Evolutionary conservation across 257 asterid genomes (phyloP).

Genomic region (Linaria vulgaris): DNA sequence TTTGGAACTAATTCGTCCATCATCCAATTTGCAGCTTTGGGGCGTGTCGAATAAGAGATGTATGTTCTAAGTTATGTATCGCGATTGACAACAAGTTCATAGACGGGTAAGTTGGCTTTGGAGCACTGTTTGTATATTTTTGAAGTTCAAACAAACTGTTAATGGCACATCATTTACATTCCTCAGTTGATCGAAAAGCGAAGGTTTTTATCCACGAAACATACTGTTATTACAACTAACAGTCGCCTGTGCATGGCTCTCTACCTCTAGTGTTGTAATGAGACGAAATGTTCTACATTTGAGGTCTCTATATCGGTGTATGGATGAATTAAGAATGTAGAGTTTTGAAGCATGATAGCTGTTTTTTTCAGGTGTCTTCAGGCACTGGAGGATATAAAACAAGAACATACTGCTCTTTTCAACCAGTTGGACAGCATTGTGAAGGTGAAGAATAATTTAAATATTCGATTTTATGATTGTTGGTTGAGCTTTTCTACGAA

Average conservation of each 20-base stretch:
- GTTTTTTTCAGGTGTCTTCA: slow-evolving; percentile 28
- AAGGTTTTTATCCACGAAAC: no score
- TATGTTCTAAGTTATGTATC: slow-evolving; percentile 21
- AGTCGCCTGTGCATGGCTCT: no score
- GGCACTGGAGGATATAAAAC: slow-evolving; percentile 22
- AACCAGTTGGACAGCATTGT: slow-evolving; percentile 24
- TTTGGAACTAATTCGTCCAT: slow-evolving; percentile 2
- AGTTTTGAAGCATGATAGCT: background rate
- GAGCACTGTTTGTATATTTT: no score
- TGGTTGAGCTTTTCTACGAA: background rate
- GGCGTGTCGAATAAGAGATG: slow-evolving; percentile 32
- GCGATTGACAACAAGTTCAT: slow-evolving; percentile 27
- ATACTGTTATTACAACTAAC: no score
- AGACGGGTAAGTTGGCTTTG: slow-evolving; percentile 32
- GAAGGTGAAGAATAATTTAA: slow-evolving; percentile 25
- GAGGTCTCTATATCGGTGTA: background rate
- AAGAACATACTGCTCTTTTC: slow-evolving; percentile 22
- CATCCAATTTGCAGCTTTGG: slow-evolving; percentile 43
- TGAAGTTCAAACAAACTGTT: no score
- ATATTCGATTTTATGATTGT: background rate
- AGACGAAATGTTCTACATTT: background rate
- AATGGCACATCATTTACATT: no score
- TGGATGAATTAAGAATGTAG: background rate
- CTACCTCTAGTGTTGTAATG: no score
- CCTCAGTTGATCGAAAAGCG: no score